Base-by-base conservation (phyloP, 2,329 filamentous ascomycete genomes). In the Thermothelomyces thermophilus region DNA sequence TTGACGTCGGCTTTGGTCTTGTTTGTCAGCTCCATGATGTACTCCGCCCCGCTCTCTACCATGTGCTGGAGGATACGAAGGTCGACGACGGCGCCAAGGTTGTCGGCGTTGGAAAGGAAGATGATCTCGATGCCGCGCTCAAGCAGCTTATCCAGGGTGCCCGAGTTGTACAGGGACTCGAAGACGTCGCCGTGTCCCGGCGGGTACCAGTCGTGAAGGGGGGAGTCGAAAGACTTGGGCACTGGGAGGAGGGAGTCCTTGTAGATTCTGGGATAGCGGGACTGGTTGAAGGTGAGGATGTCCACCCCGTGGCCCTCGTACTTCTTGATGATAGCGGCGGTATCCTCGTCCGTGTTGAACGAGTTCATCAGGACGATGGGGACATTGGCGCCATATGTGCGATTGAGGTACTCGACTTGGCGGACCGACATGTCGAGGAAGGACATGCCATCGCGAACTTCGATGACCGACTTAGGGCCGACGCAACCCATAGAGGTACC, bases 1-100 rank as follows among this genome's bases (percentile, higher is more conserved):
- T 98, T 98, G 73, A 98, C 93, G 67, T 98, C 93, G 55, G 93
- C 93, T 87, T 98, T 98, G 74, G 93, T 98, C 90, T 97, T 98
- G 81, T 97, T 94, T 68, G 93, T 98, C 75, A 98, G 75, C 76
- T 98, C 93, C 93, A 98, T 98, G 69, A 98, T 91, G 80, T 98
- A 98, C 77, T 98, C 93, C 45, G 93, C 79, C 66, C 93, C 83
- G 66, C 88, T 91, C 82, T 97, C 89, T 52, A 94, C 87, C 93
- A 98, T 97, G 84, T 98, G 93, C 76, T 98, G 90, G 59, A 98
- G 81, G 66, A 98, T 97, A 71, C 90, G 88, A 65, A 98, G 83
- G 72, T 98, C 93, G 57, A 98, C 93, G 36, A 98, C 93, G 57
- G 91, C 93, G 60, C 93, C 93, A 66, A 98, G 73, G 80, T 98